These are phyloP conservation scores for Hirsutella thompsonii DNA, from an alignment of 2,329 filamentous ascomycete species.

Conservation along the genomic window DNA sequence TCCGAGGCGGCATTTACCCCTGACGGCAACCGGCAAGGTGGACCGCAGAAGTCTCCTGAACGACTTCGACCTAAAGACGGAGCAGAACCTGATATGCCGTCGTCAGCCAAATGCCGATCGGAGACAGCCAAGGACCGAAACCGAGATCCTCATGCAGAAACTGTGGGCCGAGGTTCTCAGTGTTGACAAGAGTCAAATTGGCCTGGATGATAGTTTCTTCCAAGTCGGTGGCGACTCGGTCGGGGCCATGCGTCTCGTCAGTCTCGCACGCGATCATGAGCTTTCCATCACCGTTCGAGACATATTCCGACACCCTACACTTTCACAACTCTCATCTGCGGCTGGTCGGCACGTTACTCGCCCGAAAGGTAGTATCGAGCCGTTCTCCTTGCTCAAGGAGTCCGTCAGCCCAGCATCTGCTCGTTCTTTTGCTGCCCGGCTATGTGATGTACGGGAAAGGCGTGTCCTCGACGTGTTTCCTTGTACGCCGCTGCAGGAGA, in stretches of 20 bases:
- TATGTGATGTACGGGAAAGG: not conserved
- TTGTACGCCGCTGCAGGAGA: constrained; percentile 3
- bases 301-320: constrained; percentile 16
- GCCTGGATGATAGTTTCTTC: constrained; percentile 4
- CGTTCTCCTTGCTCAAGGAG: not conserved
- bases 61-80: no score
- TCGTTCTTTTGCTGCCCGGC: not conserved
- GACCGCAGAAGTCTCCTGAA: no score
- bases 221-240: constrained; percentile 6
- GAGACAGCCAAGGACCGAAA: no score
- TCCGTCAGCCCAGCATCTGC: not conserved
- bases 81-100: no score
- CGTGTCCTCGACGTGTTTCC: constrained; percentile 2
- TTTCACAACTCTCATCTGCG: not conserved
- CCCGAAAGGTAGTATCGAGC: not conserved
- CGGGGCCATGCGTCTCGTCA: constrained; percentile 20
- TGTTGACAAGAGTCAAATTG: constrained; percentile 3
- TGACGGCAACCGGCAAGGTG: no score
- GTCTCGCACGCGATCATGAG: constrained; percentile 18
- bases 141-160: not conserved
- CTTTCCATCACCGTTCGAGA: constrained; percentile 25
- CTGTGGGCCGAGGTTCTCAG: constrained; percentile 5
- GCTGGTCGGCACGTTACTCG: not conserved
- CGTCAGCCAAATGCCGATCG: no score
- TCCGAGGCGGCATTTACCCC: no score